Base-by-base conservation (phyloP, 1,139 yeast genomes). In the Geotrichum reessii region DNA sequence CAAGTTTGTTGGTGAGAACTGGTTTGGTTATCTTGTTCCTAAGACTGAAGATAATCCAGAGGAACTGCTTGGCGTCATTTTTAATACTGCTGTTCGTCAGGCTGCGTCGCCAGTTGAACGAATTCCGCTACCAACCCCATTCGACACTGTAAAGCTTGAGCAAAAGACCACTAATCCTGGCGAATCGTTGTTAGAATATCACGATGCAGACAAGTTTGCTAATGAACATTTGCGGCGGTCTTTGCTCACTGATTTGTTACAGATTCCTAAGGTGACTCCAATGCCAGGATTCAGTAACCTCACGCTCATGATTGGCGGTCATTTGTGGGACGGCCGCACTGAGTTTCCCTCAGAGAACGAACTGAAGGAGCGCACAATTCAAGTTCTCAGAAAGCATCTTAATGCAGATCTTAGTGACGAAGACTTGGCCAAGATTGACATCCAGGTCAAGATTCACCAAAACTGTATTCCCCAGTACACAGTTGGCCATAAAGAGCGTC, bases 271-370 rank as follows among this genome's bases (percentile, higher is more conserved):
- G 17, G 44, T 14, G 1, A 31, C 25, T 5, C 61, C 61, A 9
- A 46, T 50, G 8, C 60, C 60, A 3, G 50, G 56, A 0, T 85
- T 85, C 64, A 81, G 89, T 6, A 89, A 87, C 64, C 71, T 92
- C 55, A 93, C 99, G 0, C 80, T 90, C 42, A 93, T 93, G 97
- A 74, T 90, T 69, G 97, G 97, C 1, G 98, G 97, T 0, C 87
- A 87, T 67, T 79, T 80, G 67, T 77, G 82, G 76, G 66, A 70
- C 14, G 67, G 69, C 27, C 52, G 57, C 9, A 51, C 69, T 9
- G 74, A 73, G 2, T 68, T 79, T 1, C 87, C 86, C 6, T 76
- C 81, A 3, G 69, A 73, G n/a, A 71, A 72, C n/a, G 72, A 77
- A 48, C 79, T 78, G 52, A 67, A 79, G 22, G 71, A 73, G 33